Base-by-base conservation (phyloP, 2,329 filamentous ascomycete species). In the Penicillium sp. region DNA sequence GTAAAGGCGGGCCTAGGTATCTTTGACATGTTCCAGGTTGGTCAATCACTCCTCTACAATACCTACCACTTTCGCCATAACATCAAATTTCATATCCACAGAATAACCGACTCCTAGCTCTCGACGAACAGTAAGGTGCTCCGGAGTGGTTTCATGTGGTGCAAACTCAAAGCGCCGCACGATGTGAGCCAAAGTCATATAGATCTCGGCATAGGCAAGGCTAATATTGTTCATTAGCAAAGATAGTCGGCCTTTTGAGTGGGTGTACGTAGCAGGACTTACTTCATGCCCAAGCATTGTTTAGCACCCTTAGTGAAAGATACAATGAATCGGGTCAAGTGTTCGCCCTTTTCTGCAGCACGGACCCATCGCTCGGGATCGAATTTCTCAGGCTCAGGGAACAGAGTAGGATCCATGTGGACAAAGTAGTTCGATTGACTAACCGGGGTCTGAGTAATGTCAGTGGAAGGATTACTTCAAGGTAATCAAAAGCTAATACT, bases 391-490 rank as follows among this genome's bases (percentile, higher is more conserved):
- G 63, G 63, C 2, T 63, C 53, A 0, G 63, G 63, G 51, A 65
- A 65, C 4, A 65, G 43, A 1, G 46, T 55, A 4, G 56, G 23
- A 37, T 65, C 63, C 63, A 64, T 65, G 26, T 64, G 63, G 6
- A 65, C 62, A 27, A 65, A 65, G 41, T 65, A 65, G 22, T 61
- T 63, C 7, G 63, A 65, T 43, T 65, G 63, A 49, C 63, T 65
- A 23, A 65, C 53, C 8, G 63, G 62, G 4, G 63, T 65, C 63
- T 65, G 26, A 3, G 4, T 35, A 25, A 18, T 25, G 14, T 51
- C 8, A 51, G 40, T n/a, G 22, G 18, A 20, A 3, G 2, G 18
- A 15, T 43, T 6, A 11, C 8, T 22, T 12, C 8, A 27, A 25
- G 14, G 5, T 1, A 18, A 8, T 14, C 15, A 2, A 27, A 20